Evolutionary conservation across 441 rosid species (phyloP), one percentile per base, ranked within the genome.

Genomic region (Pelargonium myrrhifolium): DNA sequence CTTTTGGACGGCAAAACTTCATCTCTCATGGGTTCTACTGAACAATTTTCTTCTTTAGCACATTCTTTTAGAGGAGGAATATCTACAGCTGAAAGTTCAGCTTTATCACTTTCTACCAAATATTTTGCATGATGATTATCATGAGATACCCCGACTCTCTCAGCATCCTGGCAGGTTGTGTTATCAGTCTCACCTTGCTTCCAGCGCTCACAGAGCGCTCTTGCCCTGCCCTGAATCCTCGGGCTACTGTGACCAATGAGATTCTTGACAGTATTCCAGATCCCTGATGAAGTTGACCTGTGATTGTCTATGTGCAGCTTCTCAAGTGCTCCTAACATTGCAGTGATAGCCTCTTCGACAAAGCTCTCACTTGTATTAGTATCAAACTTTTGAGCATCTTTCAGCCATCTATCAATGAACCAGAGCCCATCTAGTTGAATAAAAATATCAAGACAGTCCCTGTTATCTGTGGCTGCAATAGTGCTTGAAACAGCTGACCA

Each of bases 401-500:
- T 84, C 37, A 95, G 80, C 99, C 99, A 95, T 72, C 78, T 83
- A 82, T 82, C 79, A 11, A 95, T 71, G 83, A 86, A 87, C 59
- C 60, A 76, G 56, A 92, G 84, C 14, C 99, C 99, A 74, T 85
- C 95, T 82, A 90, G 80, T 68, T 86, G 81, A 74, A 87, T 79
- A 79, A 95, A 95, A 75, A 83, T 93, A 82, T 94, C 89, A 40
- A 94, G 93, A 76, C 99, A 90, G 45, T 92, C 98, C 82, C 77
- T 85, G 74, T 79, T 87, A 73, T 90, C 96, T 1, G 98, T 92
- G 40, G 90, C 93, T 39, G 89, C 80, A 67, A 94, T 83, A n/a
- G 92, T 80, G 80, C 89, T 86, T 24, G 96, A 97, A 74, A 92
- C 97, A 42, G 96, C 89, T 68, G 90, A 78, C 98, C 97, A 92